Conservation (phyloP, 2,329 filamentous ascomycete species). For the Hypocreales sp. region DNA sequence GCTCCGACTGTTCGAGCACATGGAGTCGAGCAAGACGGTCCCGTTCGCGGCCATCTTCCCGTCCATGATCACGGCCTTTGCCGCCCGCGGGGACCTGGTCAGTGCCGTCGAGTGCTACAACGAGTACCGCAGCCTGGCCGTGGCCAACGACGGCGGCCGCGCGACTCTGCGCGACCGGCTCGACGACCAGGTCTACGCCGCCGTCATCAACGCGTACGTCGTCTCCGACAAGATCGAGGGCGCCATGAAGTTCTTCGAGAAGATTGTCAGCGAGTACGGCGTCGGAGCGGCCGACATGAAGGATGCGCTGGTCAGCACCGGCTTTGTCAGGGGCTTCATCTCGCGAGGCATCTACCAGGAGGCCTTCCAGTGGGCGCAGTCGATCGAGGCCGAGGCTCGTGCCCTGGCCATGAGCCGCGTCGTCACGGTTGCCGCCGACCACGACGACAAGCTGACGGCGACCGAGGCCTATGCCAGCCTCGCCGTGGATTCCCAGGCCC, state of each 20-base stretch:
- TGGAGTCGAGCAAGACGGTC: constrained; percentile 62
- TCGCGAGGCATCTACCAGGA: constrained; percentile 54
- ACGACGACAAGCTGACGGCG: constrained; percentile 54
- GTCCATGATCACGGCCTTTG: constrained; percentile 90
- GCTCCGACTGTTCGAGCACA: constrained; percentile 80
- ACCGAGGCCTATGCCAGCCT: constrained; percentile 48
- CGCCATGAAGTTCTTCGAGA: constrained; percentile 72
- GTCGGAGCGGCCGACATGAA: constrained; percentile 47
- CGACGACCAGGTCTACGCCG: constrained; percentile 75
- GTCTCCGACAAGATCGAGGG: constrained; percentile 66
- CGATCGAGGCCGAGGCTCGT: constrained; percentile 42
- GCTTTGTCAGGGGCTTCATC: constrained; percentile 67
- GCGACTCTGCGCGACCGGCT: constrained; percentile 53
- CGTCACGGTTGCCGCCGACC: constrained; percentile 66
- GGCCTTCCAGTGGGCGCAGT: constrained; percentile 58
- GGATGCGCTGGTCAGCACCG: constrained; percentile 54
- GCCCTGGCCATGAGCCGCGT: constrained; percentile 55
- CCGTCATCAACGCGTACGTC: constrained; percentile 83
- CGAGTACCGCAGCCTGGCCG: constrained; percentile 80
- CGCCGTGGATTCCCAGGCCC: constrained; percentile 29
- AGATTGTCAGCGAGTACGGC: constrained; percentile 50
- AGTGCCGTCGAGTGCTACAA: constrained; percentile 93
- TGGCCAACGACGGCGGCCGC: constrained; percentile 64
- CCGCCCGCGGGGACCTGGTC: constrained; percentile 61
- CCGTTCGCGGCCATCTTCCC: constrained; percentile 76